Conservation (phyloP, 176 grass and related monocot species). For the Lolium multiflorum region DNA sequence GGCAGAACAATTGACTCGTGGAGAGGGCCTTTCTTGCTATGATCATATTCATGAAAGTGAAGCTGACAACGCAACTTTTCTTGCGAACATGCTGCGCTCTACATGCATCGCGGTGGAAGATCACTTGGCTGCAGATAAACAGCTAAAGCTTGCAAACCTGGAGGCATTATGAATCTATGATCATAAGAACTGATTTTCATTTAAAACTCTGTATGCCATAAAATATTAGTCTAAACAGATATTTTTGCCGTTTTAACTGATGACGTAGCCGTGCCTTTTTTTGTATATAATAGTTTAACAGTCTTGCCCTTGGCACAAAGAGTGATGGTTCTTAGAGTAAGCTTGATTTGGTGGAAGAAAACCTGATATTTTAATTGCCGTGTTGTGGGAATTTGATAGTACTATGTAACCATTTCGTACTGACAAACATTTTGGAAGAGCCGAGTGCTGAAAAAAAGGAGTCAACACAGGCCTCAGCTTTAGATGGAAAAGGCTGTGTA, state of each 20-base stretch:
- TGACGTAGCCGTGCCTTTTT: conserved; percentile 36
- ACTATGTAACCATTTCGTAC: conserved; percentile 8
- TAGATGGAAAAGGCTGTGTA: background rate
- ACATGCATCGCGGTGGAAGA: conserved; percentile 77
- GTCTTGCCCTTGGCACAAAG: background rate
- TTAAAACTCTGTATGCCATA: conserved; percentile 23
- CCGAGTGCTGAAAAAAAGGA: background rate
- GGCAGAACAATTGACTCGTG: conserved; percentile 45
- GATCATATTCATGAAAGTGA: conserved; percentile 58
- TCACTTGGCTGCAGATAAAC: conserved; percentile 73
- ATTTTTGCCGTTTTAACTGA: conserved; percentile 29
- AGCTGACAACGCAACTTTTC: conserved; percentile 52
- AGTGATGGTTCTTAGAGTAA: conserved; percentile 22
- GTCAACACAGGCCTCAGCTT: background rate
- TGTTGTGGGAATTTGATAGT: conserved; percentile 16
- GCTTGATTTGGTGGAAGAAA: conserved; percentile 14
- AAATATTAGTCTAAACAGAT: conserved; percentile 23
- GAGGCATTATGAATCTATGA: conserved; percentile 47
- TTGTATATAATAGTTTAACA: conserved; percentile 44
- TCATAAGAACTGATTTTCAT: conserved; percentile 32
- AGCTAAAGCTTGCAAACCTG: conserved; percentile 76
- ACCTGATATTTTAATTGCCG: background rate
- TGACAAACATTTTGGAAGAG: background rate
- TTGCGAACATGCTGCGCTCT: conserved; percentile 54
- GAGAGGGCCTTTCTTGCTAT: conserved; percentile 19